Percentiles rank a stretch among this genome's conserved stretches.
These are phyloP conservation scores for Clonostachys byssicola DNA, from an alignment of 2,329 filamentous ascomycete species.

Conservation along the genomic window DNA sequence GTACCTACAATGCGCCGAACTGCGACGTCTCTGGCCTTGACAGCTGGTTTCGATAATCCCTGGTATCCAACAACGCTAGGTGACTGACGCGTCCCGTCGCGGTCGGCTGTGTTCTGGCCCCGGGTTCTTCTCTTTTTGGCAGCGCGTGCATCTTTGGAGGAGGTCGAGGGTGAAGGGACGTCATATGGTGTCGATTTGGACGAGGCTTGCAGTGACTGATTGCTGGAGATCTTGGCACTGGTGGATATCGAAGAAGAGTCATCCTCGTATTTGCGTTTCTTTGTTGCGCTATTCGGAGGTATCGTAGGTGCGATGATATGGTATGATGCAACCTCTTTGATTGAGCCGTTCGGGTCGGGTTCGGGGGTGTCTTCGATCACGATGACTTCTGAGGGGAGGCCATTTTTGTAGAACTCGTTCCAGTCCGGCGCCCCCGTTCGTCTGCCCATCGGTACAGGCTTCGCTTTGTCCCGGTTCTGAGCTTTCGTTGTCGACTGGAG, in stretches of 20 bases:
- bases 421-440: constrained; percentile 54
- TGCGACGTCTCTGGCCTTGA: not conserved
- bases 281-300: constrained; percentile 34
- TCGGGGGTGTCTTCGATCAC: constrained; percentile 74
- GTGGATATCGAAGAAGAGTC: constrained; percentile 33
- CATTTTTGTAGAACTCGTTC: constrained; percentile 79
- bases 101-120: too few relatives aligned
- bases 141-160: too few relatives aligned
- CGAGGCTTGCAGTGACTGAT: too few relatives aligned
- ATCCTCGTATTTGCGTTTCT: constrained; percentile 68
- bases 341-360: constrained; percentile 31
- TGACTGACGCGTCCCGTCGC: too few relatives aligned
- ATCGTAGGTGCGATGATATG: constrained; percentile 25
- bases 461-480: too few relatives aligned
- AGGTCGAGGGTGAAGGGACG: constrained; percentile 20
- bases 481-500: too few relatives aligned
- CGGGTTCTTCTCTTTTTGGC: too few relatives aligned
- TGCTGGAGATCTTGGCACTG: constrained; percentile 47
- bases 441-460: too few relatives aligned
- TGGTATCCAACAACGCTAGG: constrained; percentile 50
- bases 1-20: too few relatives aligned
- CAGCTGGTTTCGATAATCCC: constrained; percentile 73
- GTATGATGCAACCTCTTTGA: too few relatives aligned
- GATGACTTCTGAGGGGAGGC: constrained; percentile 79
- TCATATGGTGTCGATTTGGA: constrained; percentile 61